Evolutionary conservation across 345 rosid genomes (phyloP).

Genomic region (Arabis alpina): DNA sequence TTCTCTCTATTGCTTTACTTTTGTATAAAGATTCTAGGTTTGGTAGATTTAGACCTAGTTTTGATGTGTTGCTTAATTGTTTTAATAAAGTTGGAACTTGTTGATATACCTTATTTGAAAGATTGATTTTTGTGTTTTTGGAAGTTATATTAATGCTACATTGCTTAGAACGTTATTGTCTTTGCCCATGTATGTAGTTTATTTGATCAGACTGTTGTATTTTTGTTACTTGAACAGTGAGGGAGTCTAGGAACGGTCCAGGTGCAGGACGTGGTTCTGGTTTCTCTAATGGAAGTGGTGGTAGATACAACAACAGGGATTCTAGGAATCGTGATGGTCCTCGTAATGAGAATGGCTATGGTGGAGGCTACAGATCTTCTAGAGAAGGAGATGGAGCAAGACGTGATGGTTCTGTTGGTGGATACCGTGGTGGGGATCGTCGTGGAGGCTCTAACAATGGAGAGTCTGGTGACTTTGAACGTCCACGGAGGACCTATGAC

Average conservation of each 20-base stretch:
- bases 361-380: constrained; percentile 53
- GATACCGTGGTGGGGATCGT: constrained; percentile 63
- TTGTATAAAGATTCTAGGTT: not conserved
- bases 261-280: constrained; percentile 51
- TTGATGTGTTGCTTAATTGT: constrained; percentile 9
- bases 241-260: constrained; percentile 62
- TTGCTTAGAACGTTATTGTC: no score
- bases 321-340: constrained; percentile 52
- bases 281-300: constrained; percentile 49
- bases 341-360: constrained; percentile 49
- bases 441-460: constrained; percentile 71
- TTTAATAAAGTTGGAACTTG: constrained; percentile 17
- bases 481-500: no score
- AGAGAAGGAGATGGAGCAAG: constrained; percentile 66
- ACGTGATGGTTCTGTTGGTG: constrained; percentile 58
- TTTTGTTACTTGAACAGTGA: constrained; percentile 48
- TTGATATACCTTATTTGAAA: no score
- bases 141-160: no score
- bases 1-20: not conserved
- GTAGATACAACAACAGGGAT: constrained; percentile 69
- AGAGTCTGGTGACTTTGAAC: constrained; percentile 70
- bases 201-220: no score
- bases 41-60: not conserved
- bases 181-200: no score
- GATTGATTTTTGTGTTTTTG: no score